Conservation (phyloP, 352 stramenopile genomes). For the Elongisporangium senticosum region DNA sequence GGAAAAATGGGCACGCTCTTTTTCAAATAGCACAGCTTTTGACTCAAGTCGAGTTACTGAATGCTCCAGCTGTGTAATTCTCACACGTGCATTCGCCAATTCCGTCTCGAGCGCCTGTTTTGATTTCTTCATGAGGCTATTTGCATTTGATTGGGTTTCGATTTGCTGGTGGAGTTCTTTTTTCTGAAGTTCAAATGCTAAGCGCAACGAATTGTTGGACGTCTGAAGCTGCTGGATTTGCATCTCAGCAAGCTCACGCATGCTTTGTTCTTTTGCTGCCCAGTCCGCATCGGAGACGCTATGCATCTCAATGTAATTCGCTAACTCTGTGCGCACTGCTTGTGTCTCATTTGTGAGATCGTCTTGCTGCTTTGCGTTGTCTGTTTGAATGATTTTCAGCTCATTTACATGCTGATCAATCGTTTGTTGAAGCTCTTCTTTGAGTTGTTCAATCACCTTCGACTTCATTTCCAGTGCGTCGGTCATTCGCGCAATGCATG, state of each 20-base stretch:
- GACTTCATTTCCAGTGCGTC: constrained; percentile 33
- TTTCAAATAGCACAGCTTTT: constrained; percentile 38
- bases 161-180: constrained; percentile 28
- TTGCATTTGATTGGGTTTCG: constrained; percentile 31
- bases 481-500: constrained; percentile 28
- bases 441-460: constrained; percentile 24
- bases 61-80: constrained; percentile 22
- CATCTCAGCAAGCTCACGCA: constrained; percentile 1
- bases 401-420: constrained; percentile 6
- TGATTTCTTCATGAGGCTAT: constrained; percentile 27
- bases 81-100: constrained; percentile 16
- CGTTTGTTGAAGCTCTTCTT: constrained; percentile 9
- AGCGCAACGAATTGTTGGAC: not conserved
- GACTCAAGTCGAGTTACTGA: constrained; percentile 36
- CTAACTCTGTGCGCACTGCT: constrained; percentile 5
- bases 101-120: constrained; percentile 38
- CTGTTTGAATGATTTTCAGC: constrained; percentile 4
- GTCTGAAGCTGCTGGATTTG: constrained; percentile 3
- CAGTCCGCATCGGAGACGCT: constrained; percentile 30
- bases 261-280: constrained; percentile 13
- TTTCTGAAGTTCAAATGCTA: constrained; percentile 23
- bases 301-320: constrained; percentile 19
- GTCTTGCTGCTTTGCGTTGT: not conserved
- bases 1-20: constrained; percentile 33
- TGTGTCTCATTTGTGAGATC: constrained; percentile 8